Evolutionary conservation across 257 asterid species (phyloP), one percentile per base, ranked within the genome.

Genomic region (Scutellaria galericulata): DNA sequence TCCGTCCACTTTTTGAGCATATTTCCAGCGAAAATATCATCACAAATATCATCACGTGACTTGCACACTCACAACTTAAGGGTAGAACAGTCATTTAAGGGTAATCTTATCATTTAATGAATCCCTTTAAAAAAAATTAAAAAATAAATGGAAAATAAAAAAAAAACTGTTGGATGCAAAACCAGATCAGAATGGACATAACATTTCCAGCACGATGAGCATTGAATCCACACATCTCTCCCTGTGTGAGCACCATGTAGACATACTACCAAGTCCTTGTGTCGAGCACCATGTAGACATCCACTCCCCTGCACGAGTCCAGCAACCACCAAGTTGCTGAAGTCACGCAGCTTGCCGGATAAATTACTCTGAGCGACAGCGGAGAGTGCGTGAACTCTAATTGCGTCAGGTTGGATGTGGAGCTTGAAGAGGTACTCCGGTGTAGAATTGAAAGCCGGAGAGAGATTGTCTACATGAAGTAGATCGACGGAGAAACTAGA

Each of bases 281-380:
- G 74, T 92, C 98, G 15, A 90, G 87, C 63, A 92, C 96, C 98
- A 90, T 84, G 86, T 82, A 92, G 10, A 77, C 86, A 27, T 86
- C 98, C 97, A 51, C 96, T 91, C 3, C 97, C 98, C 52, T 88
- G 92, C 5, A 89, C 76, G 22, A 92, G 87, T 9, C 98, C 97
- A 9, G 97, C 90, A 27, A 78, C 42, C 2, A 92, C 69, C 0
- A 96, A 90, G 66, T 93, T 83, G 81, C 91, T 87, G 77, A 92
- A 92, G 18, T 79, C 91, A 10, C 81, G 68, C 2, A 64, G 75
- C 74, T 1, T 75, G 14, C 3, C 42, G 37, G 72, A 54, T 78
- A 52, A 66, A 64, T 52, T 73, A 27, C 53, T 1, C 5, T 37
- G 64, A 45, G 84, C 85, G 27, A 75, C 66, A 12, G 66, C 13